Evolutionary conservation across 306 rosid species (phyloP), one percentile per base, ranked within the genome.

Genomic region (Luffa acutangula): DNA sequence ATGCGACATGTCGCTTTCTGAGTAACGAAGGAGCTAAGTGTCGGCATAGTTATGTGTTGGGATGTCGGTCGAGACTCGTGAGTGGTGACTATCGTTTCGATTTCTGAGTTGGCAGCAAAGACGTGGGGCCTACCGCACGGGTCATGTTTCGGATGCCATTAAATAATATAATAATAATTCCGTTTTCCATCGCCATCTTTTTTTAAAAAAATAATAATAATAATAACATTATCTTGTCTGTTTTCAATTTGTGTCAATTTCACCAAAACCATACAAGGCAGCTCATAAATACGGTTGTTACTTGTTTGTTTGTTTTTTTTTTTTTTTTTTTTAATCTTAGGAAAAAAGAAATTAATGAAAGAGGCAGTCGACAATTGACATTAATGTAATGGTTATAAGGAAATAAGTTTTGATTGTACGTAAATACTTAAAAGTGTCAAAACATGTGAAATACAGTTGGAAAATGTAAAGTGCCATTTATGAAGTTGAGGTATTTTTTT

Each of bases 41-140:
- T 18, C 66, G 34, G 56, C 63, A 65, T 56, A 25, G 39, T 63
- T 36, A 33, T 74, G 18, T 43, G 75, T 51, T 74, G 60, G 85
- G 82, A 86, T 74, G 86, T 86, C 70, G 78, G 83, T 82, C 60
- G 57, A 75, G 49, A 75, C 64, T 51, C 33, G 48, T 75, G 78
- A 74, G 62, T 74, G 3, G 58, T 72, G 76, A 71, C 56, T 46
- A 11, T 43, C 76, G 76, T 45, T 45, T 7, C 17, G 77, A 13
- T 48, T 67, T 25, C 31, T n/a, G 11, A 72, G 59, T 48, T 46
- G 62, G 9, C 78, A 74, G 45, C 1, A 9, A 9, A 33, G 31
- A 31, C 2, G 78, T 75, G 64, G 78, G 78, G 78, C 48, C 63
- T 53, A 75, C 78, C 64, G 63, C 78, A 75, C 78, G 78, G 78